A percentile compares a stretch with the other conserved stretches of the same genome.
Conservation (phyloP, 257 asterid species). For the Catharanthus roseus region DNA sequence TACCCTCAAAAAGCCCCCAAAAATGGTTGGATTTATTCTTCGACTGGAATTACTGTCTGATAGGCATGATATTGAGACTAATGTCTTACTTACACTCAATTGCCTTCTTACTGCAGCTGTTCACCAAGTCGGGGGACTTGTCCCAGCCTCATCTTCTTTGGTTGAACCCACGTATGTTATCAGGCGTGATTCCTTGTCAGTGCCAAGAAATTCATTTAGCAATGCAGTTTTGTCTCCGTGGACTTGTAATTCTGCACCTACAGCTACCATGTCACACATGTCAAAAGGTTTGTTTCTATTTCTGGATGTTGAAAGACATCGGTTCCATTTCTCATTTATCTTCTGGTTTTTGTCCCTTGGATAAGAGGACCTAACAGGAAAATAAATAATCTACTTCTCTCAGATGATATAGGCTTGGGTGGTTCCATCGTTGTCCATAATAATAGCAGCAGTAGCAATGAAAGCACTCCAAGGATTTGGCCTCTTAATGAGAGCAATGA, state of each 20-base stretch:
- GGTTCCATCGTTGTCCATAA: constrained; percentile 28
- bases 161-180: constrained; percentile 39
- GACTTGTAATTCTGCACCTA: constrained; percentile 36
- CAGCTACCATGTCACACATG: constrained; percentile 26
- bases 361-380: background rate
- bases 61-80: background rate
- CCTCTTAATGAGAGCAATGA: constrained; percentile 22
- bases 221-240: constrained; percentile 45
- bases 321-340: background rate
- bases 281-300: constrained; percentile 40
- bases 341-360: background rate
- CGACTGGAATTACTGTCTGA: background rate
- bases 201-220: constrained; percentile 32
- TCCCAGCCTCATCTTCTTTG: constrained; percentile 41
- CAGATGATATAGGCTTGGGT: constrained; percentile 48
- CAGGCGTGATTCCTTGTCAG: constrained; percentile 41
- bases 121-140: constrained; percentile 37
- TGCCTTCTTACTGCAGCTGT: constrained; percentile 25
- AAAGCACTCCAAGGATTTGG: constrained; percentile 41
- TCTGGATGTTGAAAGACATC: background rate
- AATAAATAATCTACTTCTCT: background rate
- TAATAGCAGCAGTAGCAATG: constrained; percentile 63
- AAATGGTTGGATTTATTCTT: constrained; percentile 34
- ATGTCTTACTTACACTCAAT: constrained; percentile 4
- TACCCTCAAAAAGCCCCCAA: constrained; percentile 92